Percentiles rank a stretch among this genome's conserved stretches.
These are phyloP conservation scores for Anthracocystis setariae DNA, from an alignment of 1,284 basidiomycete genomes.

Conservation along the genomic window DNA sequence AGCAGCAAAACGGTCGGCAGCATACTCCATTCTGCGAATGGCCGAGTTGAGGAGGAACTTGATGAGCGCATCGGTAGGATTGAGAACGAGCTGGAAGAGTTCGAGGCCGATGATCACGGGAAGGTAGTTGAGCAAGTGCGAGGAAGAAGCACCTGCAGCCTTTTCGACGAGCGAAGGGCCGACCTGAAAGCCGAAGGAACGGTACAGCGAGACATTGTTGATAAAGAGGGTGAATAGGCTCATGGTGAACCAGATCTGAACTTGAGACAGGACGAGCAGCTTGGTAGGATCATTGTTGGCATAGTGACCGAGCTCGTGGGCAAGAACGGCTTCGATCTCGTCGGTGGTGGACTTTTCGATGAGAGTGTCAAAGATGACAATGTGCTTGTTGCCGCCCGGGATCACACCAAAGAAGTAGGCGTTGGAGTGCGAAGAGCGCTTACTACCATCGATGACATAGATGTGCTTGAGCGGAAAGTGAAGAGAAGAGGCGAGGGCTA, in stretches of 20 bases:
- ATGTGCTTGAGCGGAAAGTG: slow-evolving; percentile 93
- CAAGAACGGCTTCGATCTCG: slow-evolving; percentile 67
- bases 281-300: slow-evolving; percentile 81
- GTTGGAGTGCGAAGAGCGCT: slow-evolving; percentile 91
- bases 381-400: slow-evolving; percentile 66
- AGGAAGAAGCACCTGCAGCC: slow-evolving; percentile 16
- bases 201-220: slow-evolving; percentile 78
- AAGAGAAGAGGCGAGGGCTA: slow-evolving; percentile 70
- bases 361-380: slow-evolving; percentile 96
- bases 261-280: slow-evolving; percentile 83
- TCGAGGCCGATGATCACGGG: slow-evolving; percentile 65
- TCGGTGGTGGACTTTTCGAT: slow-evolving; percentile 87
- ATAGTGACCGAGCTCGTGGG: slow-evolving; percentile 84
- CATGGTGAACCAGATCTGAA: slow-evolving; percentile 87
- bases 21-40: slow-evolving; percentile 63
- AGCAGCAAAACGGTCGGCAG: slow-evolving; percentile 62
- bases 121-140: slow-evolving; percentile 49
- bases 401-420: slow-evolving; percentile 72
- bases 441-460: slow-evolving; percentile 96
- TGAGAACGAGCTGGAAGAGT: slow-evolving; percentile 64
- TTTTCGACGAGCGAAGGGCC: slow-evolving; percentile 41
- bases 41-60: slow-evolving; percentile 62
- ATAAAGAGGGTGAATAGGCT: slow-evolving; percentile 91
- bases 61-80: slow-evolving; percentile 60
- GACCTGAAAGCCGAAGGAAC: slow-evolving; percentile 81